Percentiles rank a stretch among this genome's conserved stretches.
These are phyloP conservation scores for Alternaria metachromatica DNA, from an alignment of 2,329 filamentous ascomycete species.

Conservation along the genomic window DNA sequence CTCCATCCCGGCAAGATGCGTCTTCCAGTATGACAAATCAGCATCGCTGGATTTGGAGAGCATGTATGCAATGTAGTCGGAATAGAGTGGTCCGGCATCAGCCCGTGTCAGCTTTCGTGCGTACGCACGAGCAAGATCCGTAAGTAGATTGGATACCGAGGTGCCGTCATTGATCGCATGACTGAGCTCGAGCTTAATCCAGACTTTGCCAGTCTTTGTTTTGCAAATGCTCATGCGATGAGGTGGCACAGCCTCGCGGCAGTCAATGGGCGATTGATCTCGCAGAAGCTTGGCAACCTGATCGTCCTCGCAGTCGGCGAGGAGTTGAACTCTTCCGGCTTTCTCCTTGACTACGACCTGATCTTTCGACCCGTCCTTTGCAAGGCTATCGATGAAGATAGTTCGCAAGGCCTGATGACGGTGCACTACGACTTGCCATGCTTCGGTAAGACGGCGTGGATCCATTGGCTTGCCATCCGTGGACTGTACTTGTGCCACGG, in stretches of 20 bases:
- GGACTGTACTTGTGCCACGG: constrained; percentile 37
- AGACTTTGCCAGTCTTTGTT: constrained; percentile 47
- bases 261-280: constrained; percentile 32
- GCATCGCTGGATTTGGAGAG: constrained; percentile 35
- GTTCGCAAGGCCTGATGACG: constrained; percentile 42
- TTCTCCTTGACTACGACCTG: constrained; percentile 42
- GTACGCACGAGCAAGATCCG: constrained; percentile 56
- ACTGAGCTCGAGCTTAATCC: constrained; percentile 59
- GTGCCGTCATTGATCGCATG: constrained; percentile 60
- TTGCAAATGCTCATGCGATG: constrained; percentile 57
- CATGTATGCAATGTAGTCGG: constrained; percentile 47
- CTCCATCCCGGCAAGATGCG: constrained; percentile 53
- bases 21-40: constrained; percentile 55
- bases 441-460: constrained; percentile 35
- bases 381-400: constrained; percentile 45
- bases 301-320: constrained; percentile 30
- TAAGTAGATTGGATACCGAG: constrained; percentile 57
- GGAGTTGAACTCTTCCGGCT: constrained; percentile 32
- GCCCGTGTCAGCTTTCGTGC: constrained; percentile 48
- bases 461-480: constrained; percentile 27
- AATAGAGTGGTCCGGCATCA: constrained; percentile 47
- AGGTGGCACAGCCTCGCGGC: constrained; percentile 46
- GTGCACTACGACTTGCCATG: constrained; percentile 46
- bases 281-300: constrained; percentile 25
- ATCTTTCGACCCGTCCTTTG: constrained; percentile 40